Conservation (phyloP, 2,329 filamentous ascomycete genomes). For the Fusarium mangiferae region DNA sequence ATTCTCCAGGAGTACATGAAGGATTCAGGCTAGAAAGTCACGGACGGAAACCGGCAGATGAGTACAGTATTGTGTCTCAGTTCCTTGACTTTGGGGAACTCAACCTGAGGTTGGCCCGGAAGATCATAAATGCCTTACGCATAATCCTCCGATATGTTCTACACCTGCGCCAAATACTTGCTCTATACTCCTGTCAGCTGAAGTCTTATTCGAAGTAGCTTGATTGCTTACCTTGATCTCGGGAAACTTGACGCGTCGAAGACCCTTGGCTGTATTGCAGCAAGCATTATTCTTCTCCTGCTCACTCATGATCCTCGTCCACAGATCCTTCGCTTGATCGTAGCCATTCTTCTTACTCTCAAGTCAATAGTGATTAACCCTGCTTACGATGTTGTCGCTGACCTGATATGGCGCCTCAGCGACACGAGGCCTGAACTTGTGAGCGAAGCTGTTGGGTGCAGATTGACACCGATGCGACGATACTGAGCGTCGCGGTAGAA, state of each 20-base stretch:
- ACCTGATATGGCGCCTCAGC: conserved; percentile 8
- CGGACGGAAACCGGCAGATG: background rate
- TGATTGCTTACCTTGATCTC: background rate
- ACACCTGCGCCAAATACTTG: background rate
- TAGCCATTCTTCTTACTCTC: conserved; percentile 12
- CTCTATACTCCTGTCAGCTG: background rate
- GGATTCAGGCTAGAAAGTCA: background rate
- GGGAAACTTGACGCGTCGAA: background rate
- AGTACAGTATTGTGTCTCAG: background rate
- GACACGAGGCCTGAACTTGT: conserved; percentile 1
- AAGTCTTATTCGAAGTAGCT: rapidly evolving
- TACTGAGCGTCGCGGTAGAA: conserved; percentile 14
- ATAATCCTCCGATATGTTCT: conserved; percentile 9
- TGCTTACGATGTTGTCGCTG: background rate
- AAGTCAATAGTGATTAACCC: background rate
- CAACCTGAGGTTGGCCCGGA: background rate
- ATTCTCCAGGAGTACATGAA: background rate
- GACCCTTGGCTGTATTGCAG: conserved; percentile 3
- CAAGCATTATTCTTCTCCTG: conserved; percentile 10
- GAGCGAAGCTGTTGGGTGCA: background rate
- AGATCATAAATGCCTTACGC: background rate
- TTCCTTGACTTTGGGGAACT: background rate
- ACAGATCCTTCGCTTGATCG: background rate
- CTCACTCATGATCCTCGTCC: background rate
- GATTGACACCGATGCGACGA: background rate